Percentiles rank a stretch among this genome's conserved stretches.
Evolutionary conservation across 78 protist species (phyloP).

Genomic region (Isochrysis galbana): DNA sequence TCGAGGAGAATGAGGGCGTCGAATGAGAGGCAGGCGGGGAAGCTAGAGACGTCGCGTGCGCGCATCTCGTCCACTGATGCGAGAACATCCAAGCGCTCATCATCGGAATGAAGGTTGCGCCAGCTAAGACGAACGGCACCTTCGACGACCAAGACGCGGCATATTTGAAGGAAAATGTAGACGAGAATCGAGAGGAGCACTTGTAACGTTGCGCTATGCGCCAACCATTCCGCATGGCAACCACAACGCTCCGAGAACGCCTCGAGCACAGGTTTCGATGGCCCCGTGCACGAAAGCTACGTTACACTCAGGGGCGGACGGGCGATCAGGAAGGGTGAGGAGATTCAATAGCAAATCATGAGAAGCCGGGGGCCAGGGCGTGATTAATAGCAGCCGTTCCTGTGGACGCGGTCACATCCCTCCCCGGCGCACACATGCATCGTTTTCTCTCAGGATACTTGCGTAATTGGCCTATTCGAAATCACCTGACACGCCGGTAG

Average conservation of each 20-base stretch:
- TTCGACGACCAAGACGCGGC: background rate
- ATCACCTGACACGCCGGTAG: background rate
- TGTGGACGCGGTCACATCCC: too few species aligned
- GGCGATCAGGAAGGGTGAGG: background rate
- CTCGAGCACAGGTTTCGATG: background rate
- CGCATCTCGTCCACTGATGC: background rate
- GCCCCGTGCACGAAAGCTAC: background rate
- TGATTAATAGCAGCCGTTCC: too few species aligned
- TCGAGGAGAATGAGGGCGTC: too few species aligned
- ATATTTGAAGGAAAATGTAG: background rate
- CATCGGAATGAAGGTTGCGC: background rate
- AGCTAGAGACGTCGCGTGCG: background rate
- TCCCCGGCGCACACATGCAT: too few species aligned
- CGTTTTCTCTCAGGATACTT: too few species aligned
- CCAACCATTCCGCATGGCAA: background rate
- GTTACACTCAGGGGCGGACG: background rate
- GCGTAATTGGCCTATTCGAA: too few species aligned
- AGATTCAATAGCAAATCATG: background rate
- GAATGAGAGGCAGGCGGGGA: background rate
- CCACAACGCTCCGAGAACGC: background rate
- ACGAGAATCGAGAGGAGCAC: background rate
- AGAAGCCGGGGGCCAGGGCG: background rate
- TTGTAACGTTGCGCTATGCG: background rate
- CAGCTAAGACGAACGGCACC: background rate
- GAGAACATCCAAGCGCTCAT: background rate